Evolutionary conservation across 2,329 filamentous ascomycete genomes (phyloP).

Genomic region (Botrytis tulipae): DNA sequence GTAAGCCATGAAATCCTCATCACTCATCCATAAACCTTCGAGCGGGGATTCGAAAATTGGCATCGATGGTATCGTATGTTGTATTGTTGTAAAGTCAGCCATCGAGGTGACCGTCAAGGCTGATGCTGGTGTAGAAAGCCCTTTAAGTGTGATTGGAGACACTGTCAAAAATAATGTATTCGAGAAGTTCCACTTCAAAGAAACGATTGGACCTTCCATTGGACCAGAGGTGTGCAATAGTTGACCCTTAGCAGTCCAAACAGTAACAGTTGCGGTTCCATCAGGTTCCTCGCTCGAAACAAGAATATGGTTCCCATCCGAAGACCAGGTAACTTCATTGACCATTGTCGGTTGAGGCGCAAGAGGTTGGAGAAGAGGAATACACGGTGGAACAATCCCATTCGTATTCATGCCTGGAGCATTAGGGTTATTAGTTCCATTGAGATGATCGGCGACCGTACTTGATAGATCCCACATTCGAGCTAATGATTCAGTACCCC

Average conservation of each 20-base stretch:
- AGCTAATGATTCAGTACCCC: conserved; percentile 68
- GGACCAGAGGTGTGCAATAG: conserved; percentile 54
- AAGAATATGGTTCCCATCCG: conserved; percentile 55
- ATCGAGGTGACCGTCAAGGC: conserved; percentile 53
- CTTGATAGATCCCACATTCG: conserved; percentile 64
- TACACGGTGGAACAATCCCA: conserved; percentile 32
- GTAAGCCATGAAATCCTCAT: conserved; percentile 57
- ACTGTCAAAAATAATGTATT: conserved; percentile 56
- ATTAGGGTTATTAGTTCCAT: conserved; percentile 6
- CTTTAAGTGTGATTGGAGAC: conserved; percentile 47
- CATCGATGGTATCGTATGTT: conserved; percentile 50
- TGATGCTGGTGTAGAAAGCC: conserved; percentile 48
- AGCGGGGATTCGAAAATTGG: conserved; percentile 51
- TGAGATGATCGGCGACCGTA: conserved; percentile 42
- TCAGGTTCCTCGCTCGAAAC: conserved; percentile 54
- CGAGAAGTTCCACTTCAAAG: conserved; percentile 59
- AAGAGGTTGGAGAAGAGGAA: conserved; percentile 54
- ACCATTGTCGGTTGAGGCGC: conserved; percentile 52
- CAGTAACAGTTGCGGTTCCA: conserved; percentile 50
- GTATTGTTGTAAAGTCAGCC: conserved; percentile 35
- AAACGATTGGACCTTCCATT: conserved; percentile 60
- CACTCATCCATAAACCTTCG: conserved; percentile 60
- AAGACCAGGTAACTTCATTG: conserved; percentile 60
- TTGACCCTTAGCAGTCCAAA: conserved; percentile 55
- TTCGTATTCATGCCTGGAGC: conserved; percentile 19